Conservation (phyloP, 768 basidiomycete genomes). For the Clitopilus hobsonii region DNA sequence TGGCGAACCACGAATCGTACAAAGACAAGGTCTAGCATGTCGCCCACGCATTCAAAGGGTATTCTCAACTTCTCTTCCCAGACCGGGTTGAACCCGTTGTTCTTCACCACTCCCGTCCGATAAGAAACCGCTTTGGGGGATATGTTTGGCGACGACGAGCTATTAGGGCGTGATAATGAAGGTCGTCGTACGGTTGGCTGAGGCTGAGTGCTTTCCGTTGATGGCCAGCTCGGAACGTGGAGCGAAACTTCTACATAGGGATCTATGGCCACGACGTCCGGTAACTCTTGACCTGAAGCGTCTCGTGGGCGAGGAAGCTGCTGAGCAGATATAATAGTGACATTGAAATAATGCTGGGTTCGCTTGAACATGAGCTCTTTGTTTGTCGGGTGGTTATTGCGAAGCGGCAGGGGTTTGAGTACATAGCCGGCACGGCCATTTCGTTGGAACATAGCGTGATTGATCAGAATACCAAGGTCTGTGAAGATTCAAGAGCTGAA, state of each 20-base stretch:
- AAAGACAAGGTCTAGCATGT: conserved; percentile 83
- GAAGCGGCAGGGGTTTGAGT: background rate
- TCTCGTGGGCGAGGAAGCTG: conserved; percentile 82
- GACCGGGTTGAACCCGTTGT: conserved; percentile 91
- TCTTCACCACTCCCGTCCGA: conserved; percentile 68
- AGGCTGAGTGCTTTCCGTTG: background rate
- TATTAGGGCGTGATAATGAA: conserved; percentile 3
- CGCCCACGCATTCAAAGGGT: conserved; percentile 73
- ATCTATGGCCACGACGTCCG: conserved; percentile 53
- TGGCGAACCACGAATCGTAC: conserved; percentile 75
- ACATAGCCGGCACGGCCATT: conserved; percentile 1
- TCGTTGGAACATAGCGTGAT: conserved; percentile 2
- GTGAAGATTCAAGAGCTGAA: background rate
- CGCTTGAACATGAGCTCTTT: conserved; percentile 58
- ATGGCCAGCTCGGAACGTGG: conserved; percentile 70
- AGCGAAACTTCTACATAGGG: conserved; percentile 71
- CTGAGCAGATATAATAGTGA: conserved; percentile 51
- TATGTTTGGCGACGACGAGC: conserved; percentile 2
- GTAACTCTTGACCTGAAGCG: conserved; percentile 57
- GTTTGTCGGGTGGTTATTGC: conserved; percentile 20
- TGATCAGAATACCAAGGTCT: background rate
- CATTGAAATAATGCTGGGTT: conserved; percentile 58
- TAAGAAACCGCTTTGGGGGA: conserved; percentile 43
- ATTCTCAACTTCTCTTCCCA: conserved; percentile 75
- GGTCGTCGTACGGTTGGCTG: background rate